phyloP scores from a whole-genome alignment of 495 filamentous ascomycete species.

The Trichoderma reesei region DNA sequence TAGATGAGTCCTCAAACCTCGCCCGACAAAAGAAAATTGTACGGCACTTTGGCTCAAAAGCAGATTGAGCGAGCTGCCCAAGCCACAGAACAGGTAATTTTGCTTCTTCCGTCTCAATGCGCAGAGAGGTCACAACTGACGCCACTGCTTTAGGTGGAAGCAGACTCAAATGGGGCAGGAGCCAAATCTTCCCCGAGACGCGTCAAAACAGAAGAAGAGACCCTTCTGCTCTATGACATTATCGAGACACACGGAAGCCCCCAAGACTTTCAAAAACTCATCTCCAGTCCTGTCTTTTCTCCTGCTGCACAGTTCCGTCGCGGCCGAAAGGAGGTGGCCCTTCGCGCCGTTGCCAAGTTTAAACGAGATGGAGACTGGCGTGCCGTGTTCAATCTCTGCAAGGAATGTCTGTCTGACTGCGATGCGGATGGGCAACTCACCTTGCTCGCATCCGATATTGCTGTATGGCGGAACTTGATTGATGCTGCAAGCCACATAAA shows the following conservation, averaged over 20 bases:
- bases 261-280: conserved; percentile 20
- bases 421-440: conserved; percentile 18
- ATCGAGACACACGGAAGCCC: conserved; percentile 21
- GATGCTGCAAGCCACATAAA: conserved; percentile 17
- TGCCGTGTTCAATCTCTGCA: conserved; percentile 24
- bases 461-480: conserved; percentile 24
- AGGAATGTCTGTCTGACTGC: conserved; percentile 18
- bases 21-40: conserved; percentile 30
- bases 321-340: conserved; percentile 25
- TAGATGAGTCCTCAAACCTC: conserved; percentile 28
- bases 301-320: conserved; percentile 22
- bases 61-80: conserved; percentile 36
- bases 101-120: conserved; percentile 10
- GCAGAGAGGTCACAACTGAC: not conserved
- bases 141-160: not conserved
- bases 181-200: conserved; percentile 15
- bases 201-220: conserved; percentile 26
- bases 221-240: conserved; percentile 25
- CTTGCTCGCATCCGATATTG: conserved; percentile 27
- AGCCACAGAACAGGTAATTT: conserved; percentile 23
- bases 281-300: conserved; percentile 22
- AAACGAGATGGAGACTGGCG: conserved; percentile 26
- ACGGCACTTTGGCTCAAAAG: conserved; percentile 29
- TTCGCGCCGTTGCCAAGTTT: conserved; percentile 20
- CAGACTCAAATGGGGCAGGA: not conserved